Percentiles rank a stretch among this genome's conserved stretches.
Evolutionary conservation across 768 basidiomycete species (phyloP).

Genomic region (Lactarius akahatsu): DNA sequence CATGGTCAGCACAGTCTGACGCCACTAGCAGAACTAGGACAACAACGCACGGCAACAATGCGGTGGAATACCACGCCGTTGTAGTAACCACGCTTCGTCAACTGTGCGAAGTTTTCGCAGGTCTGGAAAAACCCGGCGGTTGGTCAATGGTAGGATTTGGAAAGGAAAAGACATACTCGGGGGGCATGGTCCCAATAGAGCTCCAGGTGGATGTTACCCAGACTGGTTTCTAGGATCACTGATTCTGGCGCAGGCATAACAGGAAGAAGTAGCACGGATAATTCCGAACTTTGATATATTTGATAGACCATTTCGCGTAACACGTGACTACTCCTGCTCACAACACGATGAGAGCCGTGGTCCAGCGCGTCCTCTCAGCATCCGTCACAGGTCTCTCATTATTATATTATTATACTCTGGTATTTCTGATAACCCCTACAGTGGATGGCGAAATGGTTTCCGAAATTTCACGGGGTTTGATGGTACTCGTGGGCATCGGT

Average conservation of each 20-base stretch:
- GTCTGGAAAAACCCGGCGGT: constrained; percentile 51
- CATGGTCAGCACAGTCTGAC: constrained; percentile 1
- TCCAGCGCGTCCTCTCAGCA: constrained; percentile 80
- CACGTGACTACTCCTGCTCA: not conserved
- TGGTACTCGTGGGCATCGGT: constrained; percentile 90
- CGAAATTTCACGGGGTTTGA: constrained; percentile 77
- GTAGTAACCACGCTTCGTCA: constrained; percentile 91
- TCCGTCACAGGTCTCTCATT: constrained; percentile 69
- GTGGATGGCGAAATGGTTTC: constrained; percentile 81
- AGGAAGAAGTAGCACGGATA: not conserved
- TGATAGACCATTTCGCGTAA: not conserved
- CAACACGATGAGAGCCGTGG: constrained; percentile 65
- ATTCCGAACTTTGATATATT: not conserved
- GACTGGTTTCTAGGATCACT: constrained; percentile 75
- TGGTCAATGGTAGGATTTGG: not conserved
- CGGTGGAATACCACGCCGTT: constrained; percentile 89
- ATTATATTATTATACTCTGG: not conserved
- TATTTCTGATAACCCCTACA: constrained; percentile 35
- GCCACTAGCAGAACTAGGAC: constrained; percentile 7
- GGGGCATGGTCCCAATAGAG: constrained; percentile 94
- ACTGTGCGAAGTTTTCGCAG: constrained; percentile 92
- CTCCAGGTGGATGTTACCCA: constrained; percentile 88
- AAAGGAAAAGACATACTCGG: constrained; percentile 40
- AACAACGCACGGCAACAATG: constrained; percentile 68
- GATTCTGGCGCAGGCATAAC: constrained; percentile 42